A percentile compares a stretch with the other conserved stretches of the same genome.
These are phyloP conservation scores for Penicillium lagena DNA, from an alignment of 495 filamentous ascomycete species.

Conservation along the genomic window DNA sequence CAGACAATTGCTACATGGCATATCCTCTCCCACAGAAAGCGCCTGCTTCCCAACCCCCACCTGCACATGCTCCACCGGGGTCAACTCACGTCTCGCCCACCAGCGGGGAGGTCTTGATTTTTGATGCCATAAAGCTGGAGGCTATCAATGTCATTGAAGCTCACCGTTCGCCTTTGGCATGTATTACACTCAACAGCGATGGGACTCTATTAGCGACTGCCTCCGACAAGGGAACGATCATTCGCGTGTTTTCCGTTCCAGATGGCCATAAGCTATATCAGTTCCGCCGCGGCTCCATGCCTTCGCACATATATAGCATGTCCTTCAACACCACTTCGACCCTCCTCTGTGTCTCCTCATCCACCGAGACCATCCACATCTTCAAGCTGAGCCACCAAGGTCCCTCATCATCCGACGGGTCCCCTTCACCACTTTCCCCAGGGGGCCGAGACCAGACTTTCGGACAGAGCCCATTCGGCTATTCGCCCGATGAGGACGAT, in stretches of 20 bases:
- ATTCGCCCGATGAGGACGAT: constrained; percentile 33
- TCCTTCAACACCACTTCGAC: constrained; percentile 96
- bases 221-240: constrained; percentile 95
- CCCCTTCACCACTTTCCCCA: constrained; percentile 23
- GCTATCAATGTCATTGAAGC: constrained; percentile 90
- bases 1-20: constrained; percentile 90
- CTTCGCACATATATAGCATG: constrained; percentile 94
- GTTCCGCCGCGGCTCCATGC: constrained; percentile 90
- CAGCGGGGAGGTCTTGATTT: constrained; percentile 88
- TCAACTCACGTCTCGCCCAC: constrained; percentile 69
- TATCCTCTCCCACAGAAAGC: constrained; percentile 87
- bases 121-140: constrained; percentile 78
- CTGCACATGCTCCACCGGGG: constrained; percentile 79
- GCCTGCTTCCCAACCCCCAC: constrained; percentile 55
- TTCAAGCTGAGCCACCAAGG: constrained; percentile 63
- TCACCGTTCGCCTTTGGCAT: constrained; percentile 86
- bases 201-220: constrained; percentile 92
- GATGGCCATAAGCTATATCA: constrained; percentile 87
- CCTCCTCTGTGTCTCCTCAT: constrained; percentile 89
- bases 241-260: constrained; percentile 88
- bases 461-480: constrained; percentile 30
- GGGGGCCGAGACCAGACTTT: constrained; percentile 29
- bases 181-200: constrained; percentile 82
- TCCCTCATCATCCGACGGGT: constrained; percentile 22
- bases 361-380: constrained; percentile 94